Base-by-base conservation (phyloP, 768 basidiomycete species). In the Mycena galopus region DNA sequence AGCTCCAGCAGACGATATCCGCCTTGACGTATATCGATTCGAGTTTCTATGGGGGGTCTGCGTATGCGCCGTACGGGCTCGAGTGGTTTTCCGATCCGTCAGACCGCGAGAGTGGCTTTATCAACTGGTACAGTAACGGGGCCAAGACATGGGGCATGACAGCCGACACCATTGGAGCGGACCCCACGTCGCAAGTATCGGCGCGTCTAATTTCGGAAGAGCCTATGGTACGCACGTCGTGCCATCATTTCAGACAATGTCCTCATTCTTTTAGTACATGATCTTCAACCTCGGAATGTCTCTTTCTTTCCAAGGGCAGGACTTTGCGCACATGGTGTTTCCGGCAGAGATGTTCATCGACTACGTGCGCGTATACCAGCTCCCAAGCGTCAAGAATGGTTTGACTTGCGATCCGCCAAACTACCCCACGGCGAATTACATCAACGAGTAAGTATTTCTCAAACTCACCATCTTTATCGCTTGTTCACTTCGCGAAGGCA, bases 321-420 rank as follows among this genome's bases (percentile, higher is more conserved):
- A 96, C 81, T 96, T 86, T 77, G 84, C 84, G 73, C 84, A 95
- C 77, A 84, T 98, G 64, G 78, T 81, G 53, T 97, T 96, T 86
- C 97, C 97, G 0, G 85, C 88, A 7, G 83, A 87, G 71, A 94
- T 97, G 94, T 89, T 88, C 71, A 82, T 99, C 73, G 97, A 98
- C 81, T 98, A 98, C 75, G 88, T 99, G 25, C 91, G 96, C 39
- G 88, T 97, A 59, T 95, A 96, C 76, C 96, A 98, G 83, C 89
- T 93, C 35, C 79, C 89, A 21, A 95, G 92, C 11, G 79, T 89
- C n/a, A 82, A 89, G 75, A 85, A 92, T 65, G 91, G 89, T 8
- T 76, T 95, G 35, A 92, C 93, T 0, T 99, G 97, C 80, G 87
- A 95, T 80, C 97, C 97, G 10, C 83, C 90, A 3, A 87, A 84